phyloP scores from a whole-genome alignment of 179 eudicot species.

The Beta lomatogona region DNA sequence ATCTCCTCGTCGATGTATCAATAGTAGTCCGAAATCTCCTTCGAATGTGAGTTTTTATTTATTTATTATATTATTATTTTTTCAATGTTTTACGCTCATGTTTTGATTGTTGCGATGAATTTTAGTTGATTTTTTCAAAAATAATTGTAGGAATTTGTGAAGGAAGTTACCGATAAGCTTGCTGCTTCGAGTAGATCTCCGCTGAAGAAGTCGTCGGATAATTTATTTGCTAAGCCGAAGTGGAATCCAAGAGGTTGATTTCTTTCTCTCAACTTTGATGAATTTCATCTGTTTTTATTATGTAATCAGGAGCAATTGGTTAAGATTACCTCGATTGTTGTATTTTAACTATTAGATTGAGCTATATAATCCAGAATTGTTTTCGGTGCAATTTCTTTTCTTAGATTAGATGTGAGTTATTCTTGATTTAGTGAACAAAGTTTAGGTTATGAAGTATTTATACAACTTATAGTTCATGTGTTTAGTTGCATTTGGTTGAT shows the following conservation, averaged over 20 bases:
- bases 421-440: not conserved
- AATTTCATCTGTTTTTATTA: not conserved
- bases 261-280: not conserved
- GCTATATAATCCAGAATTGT: not conserved
- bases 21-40: conserved; percentile 45
- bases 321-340: not conserved
- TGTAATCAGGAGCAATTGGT: not conserved
- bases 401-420: not conserved
- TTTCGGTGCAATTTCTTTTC: too few relatives aligned
- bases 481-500: not conserved
- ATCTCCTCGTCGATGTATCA: conserved; percentile 51
- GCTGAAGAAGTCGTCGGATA: conserved; percentile 50
- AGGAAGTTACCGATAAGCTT: conserved; percentile 34
- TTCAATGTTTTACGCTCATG: not conserved
- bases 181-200: conserved; percentile 37
- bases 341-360: not conserved
- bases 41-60: conserved; percentile 34
- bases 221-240: conserved; percentile 46
- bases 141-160: conserved; percentile 39
- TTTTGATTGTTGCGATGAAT: not conserved
- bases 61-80: not conserved
- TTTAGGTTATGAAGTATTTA: not conserved
- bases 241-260: conserved; percentile 72
- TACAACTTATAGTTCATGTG: too few relatives aligned
- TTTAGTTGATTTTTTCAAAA: not conserved